Percentiles rank a stretch among this genome's conserved stretches.
Evolutionary conservation across 2,329 filamentous ascomycete genomes (phyloP).

Genomic region (Pleurostoma richardsiae): DNA sequence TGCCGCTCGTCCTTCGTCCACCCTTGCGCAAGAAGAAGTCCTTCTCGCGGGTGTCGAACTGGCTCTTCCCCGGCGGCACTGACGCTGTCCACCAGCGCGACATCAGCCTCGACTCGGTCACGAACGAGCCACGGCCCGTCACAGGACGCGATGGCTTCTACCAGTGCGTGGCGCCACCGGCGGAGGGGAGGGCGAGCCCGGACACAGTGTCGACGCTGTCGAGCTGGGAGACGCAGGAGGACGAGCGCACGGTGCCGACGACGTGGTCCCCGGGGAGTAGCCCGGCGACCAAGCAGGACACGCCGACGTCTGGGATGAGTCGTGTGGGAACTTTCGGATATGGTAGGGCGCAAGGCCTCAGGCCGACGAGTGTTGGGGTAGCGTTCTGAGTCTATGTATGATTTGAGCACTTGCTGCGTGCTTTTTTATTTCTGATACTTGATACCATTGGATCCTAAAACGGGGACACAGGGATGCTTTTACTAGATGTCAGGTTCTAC

Average conservation of each 20-base stretch:
- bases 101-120: conserved; percentile 44
- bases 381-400: conserved; percentile 30
- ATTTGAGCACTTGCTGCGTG: background rate
- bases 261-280: conserved; percentile 44
- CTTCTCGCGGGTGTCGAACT: conserved; percentile 56
- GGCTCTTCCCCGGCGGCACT: conserved; percentile 43
- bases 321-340: background rate
- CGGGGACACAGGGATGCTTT: too few relatives aligned
- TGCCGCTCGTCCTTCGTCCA: conserved; percentile 54
- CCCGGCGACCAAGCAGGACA: conserved; percentile 30
- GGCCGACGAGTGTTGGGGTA: conserved; percentile 39
- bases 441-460: background rate
- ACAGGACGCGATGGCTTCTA: conserved; percentile 52
- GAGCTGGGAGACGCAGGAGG: conserved; percentile 43
- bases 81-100: conserved; percentile 29
- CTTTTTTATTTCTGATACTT: conserved; percentile 1
- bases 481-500: too few relatives aligned
- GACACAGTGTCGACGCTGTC: conserved; percentile 43
- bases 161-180: conserved; percentile 41
- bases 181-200: conserved; percentile 30
- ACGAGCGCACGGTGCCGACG: conserved; percentile 35
- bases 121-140: conserved; percentile 49
- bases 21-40: conserved; percentile 63
- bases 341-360: conserved; percentile 14
- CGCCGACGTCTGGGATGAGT: conserved; percentile 27